Evolutionary conservation across 2,329 filamentous ascomycete genomes (phyloP).

Genomic region (Fusarium sambucinum): DNA sequence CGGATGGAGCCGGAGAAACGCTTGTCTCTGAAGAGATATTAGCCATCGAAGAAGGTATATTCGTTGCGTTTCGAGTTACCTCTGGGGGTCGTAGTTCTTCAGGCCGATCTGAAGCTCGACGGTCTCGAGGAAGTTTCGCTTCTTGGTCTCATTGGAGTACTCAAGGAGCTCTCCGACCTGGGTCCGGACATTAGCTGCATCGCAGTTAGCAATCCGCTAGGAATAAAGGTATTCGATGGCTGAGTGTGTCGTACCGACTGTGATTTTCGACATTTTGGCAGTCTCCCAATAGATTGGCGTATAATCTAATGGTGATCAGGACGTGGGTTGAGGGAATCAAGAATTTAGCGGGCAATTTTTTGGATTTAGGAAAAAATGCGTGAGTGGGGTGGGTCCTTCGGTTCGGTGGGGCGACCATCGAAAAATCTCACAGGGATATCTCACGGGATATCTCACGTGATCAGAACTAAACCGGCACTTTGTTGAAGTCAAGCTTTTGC

Average conservation of each 20-base stretch:
- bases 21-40: constrained; percentile 83
- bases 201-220: constrained; percentile 53
- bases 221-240: not conserved
- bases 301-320: constrained; percentile 77
- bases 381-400: too few relatives aligned
- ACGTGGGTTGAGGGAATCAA: constrained; percentile 44
- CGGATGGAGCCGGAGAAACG: constrained; percentile 99
- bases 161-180: constrained; percentile 95
- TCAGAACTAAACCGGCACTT: too few relatives aligned
- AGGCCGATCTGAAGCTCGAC: constrained; percentile 93
- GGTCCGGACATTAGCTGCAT: constrained; percentile 86
- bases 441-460: too few relatives aligned
- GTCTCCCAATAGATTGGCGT: constrained; percentile 82
- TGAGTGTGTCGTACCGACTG: constrained; percentile 68
- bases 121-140: constrained; percentile 97
- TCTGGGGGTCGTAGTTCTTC: constrained; percentile 97
- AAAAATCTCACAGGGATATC: too few relatives aligned
- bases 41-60: not conserved
- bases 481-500: constrained; percentile 14
- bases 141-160: constrained; percentile 95
- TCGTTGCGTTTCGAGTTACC: not conserved
- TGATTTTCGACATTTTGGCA: constrained; percentile 90
- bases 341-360: constrained; percentile 35
- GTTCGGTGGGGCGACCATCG: too few relatives aligned
- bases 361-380: constrained; percentile 39